These are phyloP conservation scores for Rhodosporidiobolus sp. DNA, from an alignment of 768 basidiomycete species.

Conservation along the genomic window DNA sequence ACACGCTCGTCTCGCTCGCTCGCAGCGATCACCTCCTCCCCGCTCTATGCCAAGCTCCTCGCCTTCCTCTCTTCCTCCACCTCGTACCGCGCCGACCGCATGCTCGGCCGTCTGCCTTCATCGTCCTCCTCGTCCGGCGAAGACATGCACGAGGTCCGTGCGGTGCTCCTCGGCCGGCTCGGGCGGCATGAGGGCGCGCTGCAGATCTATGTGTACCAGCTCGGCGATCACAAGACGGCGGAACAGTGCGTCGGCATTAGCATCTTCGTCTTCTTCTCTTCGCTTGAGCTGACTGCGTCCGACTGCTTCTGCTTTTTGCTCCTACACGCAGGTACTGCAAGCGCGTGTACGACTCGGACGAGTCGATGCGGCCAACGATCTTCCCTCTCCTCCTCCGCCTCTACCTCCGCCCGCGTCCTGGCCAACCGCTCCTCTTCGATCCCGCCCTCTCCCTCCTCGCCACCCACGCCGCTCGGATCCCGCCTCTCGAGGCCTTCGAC, in stretches of 20 bases:
- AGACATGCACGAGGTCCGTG: conserved; percentile 77
- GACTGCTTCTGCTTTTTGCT: conserved; percentile 1
- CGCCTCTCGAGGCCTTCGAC: conserved; percentile 74
- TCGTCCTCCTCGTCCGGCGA: conserved; percentile 51
- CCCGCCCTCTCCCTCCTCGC: conserved; percentile 87
- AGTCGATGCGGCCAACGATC: conserved; percentile 57
- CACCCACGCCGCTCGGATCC: conserved; percentile 75
- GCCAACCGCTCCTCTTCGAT: conserved; percentile 55
- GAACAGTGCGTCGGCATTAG: conserved; percentile 67
- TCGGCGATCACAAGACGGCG: conserved; percentile 78
- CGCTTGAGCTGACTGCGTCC: neutral
- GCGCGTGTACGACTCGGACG: conserved; percentile 62
- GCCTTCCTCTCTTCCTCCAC: conserved; percentile 69
- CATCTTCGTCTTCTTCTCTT: conserved; percentile 50
- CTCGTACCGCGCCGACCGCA: conserved; percentile 69
- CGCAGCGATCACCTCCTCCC: conserved; percentile 55
- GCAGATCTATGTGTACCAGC: conserved; percentile 86
- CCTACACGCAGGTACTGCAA: conserved; percentile 72
- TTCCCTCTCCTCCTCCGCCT: conserved; percentile 82
- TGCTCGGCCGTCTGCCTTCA: conserved; percentile 74
- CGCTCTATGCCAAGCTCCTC: conserved; percentile 67
- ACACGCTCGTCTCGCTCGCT: conserved; percentile 41
- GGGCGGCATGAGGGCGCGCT: conserved; percentile 89
- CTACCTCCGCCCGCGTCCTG: conserved; percentile 63
- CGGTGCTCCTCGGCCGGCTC: conserved; percentile 81